Base-by-base conservation (phyloP, 2,329 filamentous ascomycete species). In the Knufia fluminis region DNA sequence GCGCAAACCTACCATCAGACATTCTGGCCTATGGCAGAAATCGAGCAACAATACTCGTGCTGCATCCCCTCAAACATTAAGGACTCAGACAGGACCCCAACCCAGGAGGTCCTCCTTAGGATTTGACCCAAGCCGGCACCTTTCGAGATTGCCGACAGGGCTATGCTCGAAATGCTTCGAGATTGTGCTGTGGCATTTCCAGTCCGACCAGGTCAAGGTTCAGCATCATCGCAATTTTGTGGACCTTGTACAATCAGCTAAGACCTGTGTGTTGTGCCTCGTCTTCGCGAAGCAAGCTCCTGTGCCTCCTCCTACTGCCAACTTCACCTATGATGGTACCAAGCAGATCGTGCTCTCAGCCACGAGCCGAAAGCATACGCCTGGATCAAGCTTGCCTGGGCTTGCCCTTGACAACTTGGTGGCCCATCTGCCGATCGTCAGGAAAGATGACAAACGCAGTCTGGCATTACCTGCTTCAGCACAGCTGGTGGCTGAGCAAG, bases 221-320 rank as follows among this genome's bases (percentile, higher is more conserved):
- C 45, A 48, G 23, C 35, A 48, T 16, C 45, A 48, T 20, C 45
- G 32, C 33, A 48, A 48, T 20, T 48, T 48, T 24, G 45, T 48
- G 33, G 45, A 48, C 22, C 22, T 48, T 20, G 45, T 48, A 4
- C 39, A 38, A 8, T 48, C 45, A 3, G 45, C 45, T 7, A 48
- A 23, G 20, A 40, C 33, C 6, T 48, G 45, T 28, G 45, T 48
- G 1, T 23, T 48, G 22, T 48, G 45, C 23, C 23, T 38, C 12
- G 40, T 48, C 20, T 48, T 48, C 35, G 45, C 45, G n/a, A 48
- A 40, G 45, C 45, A 48, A 31, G 45, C 45, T 9, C 45, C 45
- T 10, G 33, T 48, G 4, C 45, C 45, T 7, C 45, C 45, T 12
- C 45, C 45, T n/a, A 26, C 20, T 12, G 19, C 35, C 20, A 39